Base-by-base conservation (phyloP, 2,329 filamentous ascomycete species). In the Beauveria medogensis region DNA sequence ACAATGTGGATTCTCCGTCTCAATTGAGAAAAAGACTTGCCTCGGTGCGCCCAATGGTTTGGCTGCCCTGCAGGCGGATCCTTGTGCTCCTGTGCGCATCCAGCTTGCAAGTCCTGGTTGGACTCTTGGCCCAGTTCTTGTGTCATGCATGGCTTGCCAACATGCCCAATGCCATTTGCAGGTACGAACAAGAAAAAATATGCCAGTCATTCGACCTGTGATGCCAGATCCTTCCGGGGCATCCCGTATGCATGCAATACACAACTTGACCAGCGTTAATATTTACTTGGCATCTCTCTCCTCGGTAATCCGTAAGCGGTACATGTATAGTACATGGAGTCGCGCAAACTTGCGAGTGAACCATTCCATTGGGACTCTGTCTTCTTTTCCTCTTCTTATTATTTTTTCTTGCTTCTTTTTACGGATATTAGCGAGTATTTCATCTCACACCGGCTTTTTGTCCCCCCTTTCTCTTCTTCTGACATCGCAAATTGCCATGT, bases 171-270 rank as follows among this genome's bases (percentile, higher is more conserved):
- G 6, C 37, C 30, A 40, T 52, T 52, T 22, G 30, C 50, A 52
- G 28, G 50, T 37, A 52, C 50, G 5, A 37, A 40, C 20, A 26
- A 48, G 20, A 28, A 26, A 24, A 47, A 46, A 12, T 52, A 52
- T 40, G 50, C n/a, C 50, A 20, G 50, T 52, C 50, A 37, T 52
- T 52, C 30, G 16, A 10, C 18, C 40, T 37, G 12, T 37, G 18
- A 52, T 52, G 50, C 50, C n/a, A 52, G 50, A 52, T 52, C 50
- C n/a, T 52, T 52, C 30, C 50, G 50, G 37, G 50, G 28, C 50
- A 40, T 52, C 37, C 50, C 50, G 50, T 8, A 22, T 51, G 6
- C 50, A 20, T 52, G 30, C 18, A 18, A 9, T 37, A 37, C 34
- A 37, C 34, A 37, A 37, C 34, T 14, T 16, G 34, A 6, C 34